phyloP scores from a whole-genome alignment of 1,284 basidiomycete species.

The Cutaneotrichosporon cyanovorans region DNA sequence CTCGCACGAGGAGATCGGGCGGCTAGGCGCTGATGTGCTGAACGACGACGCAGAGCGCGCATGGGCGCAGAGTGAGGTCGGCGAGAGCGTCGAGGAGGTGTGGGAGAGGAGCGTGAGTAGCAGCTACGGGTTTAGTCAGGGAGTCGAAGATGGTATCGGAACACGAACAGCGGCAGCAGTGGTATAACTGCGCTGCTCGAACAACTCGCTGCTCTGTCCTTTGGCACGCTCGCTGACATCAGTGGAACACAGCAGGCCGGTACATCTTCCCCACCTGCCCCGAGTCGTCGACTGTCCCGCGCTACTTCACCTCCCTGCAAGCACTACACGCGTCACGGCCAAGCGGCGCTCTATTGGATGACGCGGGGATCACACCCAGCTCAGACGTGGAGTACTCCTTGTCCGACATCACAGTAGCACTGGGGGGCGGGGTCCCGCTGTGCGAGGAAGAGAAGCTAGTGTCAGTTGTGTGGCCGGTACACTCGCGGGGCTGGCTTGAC shows the following conservation, averaged over 20 bases:
- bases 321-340: conserved; percentile 26
- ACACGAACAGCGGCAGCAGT: neutral
- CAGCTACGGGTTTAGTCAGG: neutral
- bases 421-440: conserved; percentile 26
- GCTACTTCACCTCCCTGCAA: conserved; percentile 38
- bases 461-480: conserved; percentile 35
- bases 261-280: conserved; percentile 35
- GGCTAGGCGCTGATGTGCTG: conserved; percentile 26
- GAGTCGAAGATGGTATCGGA: no score
- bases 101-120: conserved; percentile 41
- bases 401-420: conserved; percentile 26
- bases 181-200: neutral
- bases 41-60: conserved; percentile 34
- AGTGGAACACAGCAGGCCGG: conserved; percentile 44
- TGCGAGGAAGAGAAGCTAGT: conserved; percentile 35
- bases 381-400: conserved; percentile 39
- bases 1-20: conserved; percentile 39
- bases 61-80: conserved; percentile 43
- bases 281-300: conserved; percentile 7
- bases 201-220: neutral
- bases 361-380: conserved; percentile 42
- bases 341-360: conserved; percentile 27
- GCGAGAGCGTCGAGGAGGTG: conserved; percentile 45
- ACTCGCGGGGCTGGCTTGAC: conserved; percentile 29
- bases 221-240: neutral